Conservation (phyloP, 208 protist species). For the Jaenimonas drosophilae region DNA sequence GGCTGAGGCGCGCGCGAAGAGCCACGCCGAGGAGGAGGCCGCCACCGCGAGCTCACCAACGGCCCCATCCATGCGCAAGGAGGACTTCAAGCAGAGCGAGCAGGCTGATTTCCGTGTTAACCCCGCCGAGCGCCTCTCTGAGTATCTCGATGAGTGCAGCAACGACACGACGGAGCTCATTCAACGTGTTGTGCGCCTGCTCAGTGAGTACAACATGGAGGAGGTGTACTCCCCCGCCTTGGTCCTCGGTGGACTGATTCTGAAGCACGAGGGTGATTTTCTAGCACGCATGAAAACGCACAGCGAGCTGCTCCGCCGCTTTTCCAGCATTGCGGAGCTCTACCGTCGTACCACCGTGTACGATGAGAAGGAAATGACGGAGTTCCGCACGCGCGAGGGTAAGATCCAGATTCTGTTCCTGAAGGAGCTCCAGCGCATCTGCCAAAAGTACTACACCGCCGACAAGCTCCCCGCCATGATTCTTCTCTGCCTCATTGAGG, state of each 20-base stretch:
- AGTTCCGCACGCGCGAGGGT: constrained; percentile 47
- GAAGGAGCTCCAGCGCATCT: constrained; percentile 38
- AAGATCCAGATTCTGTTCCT: constrained; percentile 47
- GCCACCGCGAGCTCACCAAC: constrained; percentile 10
- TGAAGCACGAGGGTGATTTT: constrained; percentile 25
- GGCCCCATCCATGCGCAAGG: too few species aligned
- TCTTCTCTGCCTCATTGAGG: constrained; percentile 76
- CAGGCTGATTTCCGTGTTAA: neutral
- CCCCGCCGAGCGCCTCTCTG: constrained; percentile 8
- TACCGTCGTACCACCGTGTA: constrained; percentile 9
- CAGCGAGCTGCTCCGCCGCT: constrained; percentile 42
- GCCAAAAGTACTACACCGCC: constrained; percentile 18
- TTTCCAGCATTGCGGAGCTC: constrained; percentile 47
- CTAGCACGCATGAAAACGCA: constrained; percentile 41
- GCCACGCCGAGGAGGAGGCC: constrained; percentile 9
- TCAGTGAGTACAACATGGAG: constrained; percentile 60
- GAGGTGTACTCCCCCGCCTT: constrained; percentile 42
- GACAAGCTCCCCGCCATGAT: constrained; percentile 35
- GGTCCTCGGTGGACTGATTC: constrained; percentile 33
- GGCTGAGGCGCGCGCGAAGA: constrained; percentile 12
- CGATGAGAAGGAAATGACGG: constrained; percentile 50
- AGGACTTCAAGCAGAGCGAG: too few species aligned
- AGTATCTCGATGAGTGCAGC: constrained; percentile 1
- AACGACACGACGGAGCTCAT: constrained; percentile 14
- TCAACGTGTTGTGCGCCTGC: constrained; percentile 38